Conservation (phyloP, 441 rosid genomes). For the Erodium texanum region DNA sequence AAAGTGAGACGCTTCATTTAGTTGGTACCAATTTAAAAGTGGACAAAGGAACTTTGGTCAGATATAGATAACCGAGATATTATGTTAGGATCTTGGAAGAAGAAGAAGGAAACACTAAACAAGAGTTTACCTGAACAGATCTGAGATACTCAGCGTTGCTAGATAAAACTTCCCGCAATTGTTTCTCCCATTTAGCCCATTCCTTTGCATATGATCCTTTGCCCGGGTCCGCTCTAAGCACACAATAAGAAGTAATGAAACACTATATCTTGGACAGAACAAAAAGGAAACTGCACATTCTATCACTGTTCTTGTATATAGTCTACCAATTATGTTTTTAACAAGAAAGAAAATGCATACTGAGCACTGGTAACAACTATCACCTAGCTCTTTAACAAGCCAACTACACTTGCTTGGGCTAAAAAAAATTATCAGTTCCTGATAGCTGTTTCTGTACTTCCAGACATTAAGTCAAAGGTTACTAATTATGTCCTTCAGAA, state of each 20-base stretch:
- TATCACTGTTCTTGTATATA: not conserved
- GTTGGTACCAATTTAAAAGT: not conserved
- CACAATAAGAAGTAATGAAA: constrained; percentile 14
- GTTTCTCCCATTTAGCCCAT: constrained; percentile 85
- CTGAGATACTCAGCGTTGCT: constrained; percentile 51
- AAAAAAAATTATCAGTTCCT: not conserved
- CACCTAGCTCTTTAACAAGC: not conserved
- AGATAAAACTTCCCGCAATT: constrained; percentile 38
- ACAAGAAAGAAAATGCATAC: not conserved
- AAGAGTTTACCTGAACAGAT: constrained; percentile 55
- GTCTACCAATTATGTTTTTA: constrained; percentile 1
- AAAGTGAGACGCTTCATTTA: no score
- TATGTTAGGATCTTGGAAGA: not conserved
- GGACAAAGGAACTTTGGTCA: not conserved
- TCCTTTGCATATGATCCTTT: constrained; percentile 71
- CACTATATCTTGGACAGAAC: not conserved
- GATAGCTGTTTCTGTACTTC: not conserved
- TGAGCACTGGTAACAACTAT: constrained; percentile 1
- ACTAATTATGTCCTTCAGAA: not conserved
- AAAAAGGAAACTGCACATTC: not conserved
- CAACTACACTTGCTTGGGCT: not conserved
- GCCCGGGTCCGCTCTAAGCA: constrained; percentile 60
- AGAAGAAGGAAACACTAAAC: not conserved
- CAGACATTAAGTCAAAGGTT: not conserved
- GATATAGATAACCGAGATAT: not conserved